Evolutionary conservation across 306 rosid genomes (phyloP), one percentile per base, ranked within the genome.

Genomic region (Trifolium dubium): DNA sequence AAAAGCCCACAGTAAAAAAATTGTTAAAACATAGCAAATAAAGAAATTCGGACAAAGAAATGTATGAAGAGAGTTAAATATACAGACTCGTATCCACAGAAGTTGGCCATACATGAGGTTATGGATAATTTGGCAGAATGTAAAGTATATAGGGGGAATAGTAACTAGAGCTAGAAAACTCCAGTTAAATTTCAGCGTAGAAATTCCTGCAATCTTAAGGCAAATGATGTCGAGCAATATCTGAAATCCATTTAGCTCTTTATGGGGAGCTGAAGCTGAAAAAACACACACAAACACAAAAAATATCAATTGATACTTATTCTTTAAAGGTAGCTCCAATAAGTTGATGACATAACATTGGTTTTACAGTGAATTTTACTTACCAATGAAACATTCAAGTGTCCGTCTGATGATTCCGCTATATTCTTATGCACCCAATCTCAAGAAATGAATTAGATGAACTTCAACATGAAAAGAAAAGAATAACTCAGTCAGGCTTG

Each of bases 101-200:
- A 59, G 79, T 64, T 23, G 10, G 50, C 46, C 62, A 67, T 67
- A 37, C 73, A 67, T 75, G 53, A 23, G 28, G 74, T 67, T 43
- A 41, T 34, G 55, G 62, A 63, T 69, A 46, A 74, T 64, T 74
- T 80, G 13, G 70, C 71, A 64, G 55, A 64, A 53, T 14, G 39
- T 34, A 37, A 67, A 69, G 67, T 66, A 69, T 63, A 44, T 23
- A 39, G 50, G 23, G 23, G 54, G 37, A 66, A 46, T 66, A 65
- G 55, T 11, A 29, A 83, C 54, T 64, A 72, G 61, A 86, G 85
- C 83, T 71, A 79, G 69, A 74, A 76, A 70, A 51, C 55, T 67
- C 59, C 76, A 72, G 81, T 62, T 46, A 18, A 80, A 82, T 46
- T 30, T 30, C 74, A 34, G 39, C 77, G 72, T 74, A 72, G 41